phyloP scores from a whole-genome alignment of 352 stramenopile species.

The Phytopythium sindhum region DNA sequence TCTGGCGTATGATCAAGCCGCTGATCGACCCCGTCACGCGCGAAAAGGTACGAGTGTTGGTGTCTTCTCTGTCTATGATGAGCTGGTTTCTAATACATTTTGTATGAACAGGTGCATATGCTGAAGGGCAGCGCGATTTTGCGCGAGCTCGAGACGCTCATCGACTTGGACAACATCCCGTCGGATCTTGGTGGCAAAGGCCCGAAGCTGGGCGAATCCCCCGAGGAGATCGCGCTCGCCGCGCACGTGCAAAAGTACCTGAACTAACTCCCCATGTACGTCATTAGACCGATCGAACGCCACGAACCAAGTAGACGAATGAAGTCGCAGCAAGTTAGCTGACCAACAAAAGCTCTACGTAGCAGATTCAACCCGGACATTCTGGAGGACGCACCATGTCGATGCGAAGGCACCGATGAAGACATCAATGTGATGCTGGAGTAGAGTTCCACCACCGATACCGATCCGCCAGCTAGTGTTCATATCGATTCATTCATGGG shows the following conservation, averaged over 20 bases:
- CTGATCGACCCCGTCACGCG: constrained; percentile 93
- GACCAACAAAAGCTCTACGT: not conserved
- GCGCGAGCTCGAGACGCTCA: constrained; percentile 63
- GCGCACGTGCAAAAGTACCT: constrained; percentile 76
- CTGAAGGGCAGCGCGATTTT: constrained; percentile 79
- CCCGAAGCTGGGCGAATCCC: constrained; percentile 52
- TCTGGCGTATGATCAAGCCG: constrained; percentile 93
- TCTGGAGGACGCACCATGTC: too few relatives aligned
- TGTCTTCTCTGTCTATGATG: not conserved
- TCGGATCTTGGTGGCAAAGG: constrained; percentile 70
- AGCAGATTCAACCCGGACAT: not conserved
- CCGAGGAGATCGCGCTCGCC: constrained; percentile 61
- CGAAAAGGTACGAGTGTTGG: constrained; percentile 80
- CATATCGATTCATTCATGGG: too few relatives aligned
- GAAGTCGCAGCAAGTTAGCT: not conserved
- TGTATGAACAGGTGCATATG: constrained; percentile 60
- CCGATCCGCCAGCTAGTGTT: too few relatives aligned
- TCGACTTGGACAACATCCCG: constrained; percentile 66
- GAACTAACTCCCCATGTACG: not conserved
- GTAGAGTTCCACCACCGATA: too few relatives aligned
- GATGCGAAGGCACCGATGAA: too few relatives aligned
- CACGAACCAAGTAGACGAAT: not conserved
- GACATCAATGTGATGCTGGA: too few relatives aligned
- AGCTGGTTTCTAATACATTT: not conserved
- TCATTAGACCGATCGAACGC: not conserved